phyloP scores from a whole-genome alignment of 176 grass and related monocot genomes.

The Triticum dicoccoides region DNA sequence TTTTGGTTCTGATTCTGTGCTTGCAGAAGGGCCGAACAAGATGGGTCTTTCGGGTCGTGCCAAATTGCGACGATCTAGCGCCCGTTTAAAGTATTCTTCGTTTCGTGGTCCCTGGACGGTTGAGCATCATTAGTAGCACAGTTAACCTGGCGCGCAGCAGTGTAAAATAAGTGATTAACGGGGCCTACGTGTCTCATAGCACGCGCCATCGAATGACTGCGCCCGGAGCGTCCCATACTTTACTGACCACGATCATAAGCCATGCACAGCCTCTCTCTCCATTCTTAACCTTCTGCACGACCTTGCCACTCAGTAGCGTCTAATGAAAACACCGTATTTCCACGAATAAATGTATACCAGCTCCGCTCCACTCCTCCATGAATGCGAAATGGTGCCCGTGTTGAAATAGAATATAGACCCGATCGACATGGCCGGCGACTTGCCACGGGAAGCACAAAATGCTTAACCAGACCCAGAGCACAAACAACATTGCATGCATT shows the following conservation, averaged over 20 bases:
- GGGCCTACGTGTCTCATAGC: neutral
- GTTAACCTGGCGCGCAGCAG: neutral
- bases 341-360: too few relatives aligned
- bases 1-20: too few relatives aligned
- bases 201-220: slow-evolving; percentile 29
- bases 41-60: neutral
- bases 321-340: neutral
- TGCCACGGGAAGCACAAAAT: neutral
- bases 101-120: neutral
- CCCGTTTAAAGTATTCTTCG: neutral
- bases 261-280: too few relatives aligned
- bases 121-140: slow-evolving; percentile 10
- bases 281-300: neutral
- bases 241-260: neutral
- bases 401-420: neutral
- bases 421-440: too few relatives aligned
- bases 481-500: neutral
- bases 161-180: neutral
- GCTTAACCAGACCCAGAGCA: neutral
- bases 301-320: neutral
- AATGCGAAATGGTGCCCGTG: neutral
- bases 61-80: neutral
- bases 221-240: neutral
- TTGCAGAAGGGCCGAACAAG: neutral
- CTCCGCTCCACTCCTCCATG: too few relatives aligned